Base-by-base conservation (phyloP, 2,329 filamentous ascomycete species). In the Claviceps spartinae region DNA sequence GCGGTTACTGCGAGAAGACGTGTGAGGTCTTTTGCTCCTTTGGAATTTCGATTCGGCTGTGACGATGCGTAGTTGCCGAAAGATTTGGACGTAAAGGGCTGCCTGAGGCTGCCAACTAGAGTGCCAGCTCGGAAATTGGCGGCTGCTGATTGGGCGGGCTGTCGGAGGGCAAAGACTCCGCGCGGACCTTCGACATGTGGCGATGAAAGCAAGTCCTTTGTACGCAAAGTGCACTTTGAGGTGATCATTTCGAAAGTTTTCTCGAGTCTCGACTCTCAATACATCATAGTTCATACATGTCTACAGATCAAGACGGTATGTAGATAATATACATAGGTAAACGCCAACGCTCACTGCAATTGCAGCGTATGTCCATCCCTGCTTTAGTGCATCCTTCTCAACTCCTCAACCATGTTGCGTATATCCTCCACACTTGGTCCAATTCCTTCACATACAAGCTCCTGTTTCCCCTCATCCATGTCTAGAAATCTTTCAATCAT, bases 401-500 rank as follows among this genome's bases (percentile, higher is more conserved):
- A 62, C 60, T 81, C 78, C 60, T 84, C 81, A 2, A 85, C 71
- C 50, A 81, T 60, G 49, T 76, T 77, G 48, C 81, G 72, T 68
- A 85, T 76, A 71, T 81, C 64, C 66, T 83, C 75, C 56, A 87
- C 66, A 72, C 72, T 78, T 56, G 71, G 82, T 51, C 72, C 84
- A 57, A 76, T 74, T 48, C 72, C 81, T 64, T 73, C 64, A 53
- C 71, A 81, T 48, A 78, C 71, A 51, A 69, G 64, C 58, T 69
- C 71, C 67, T 83, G 81, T 42, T 69, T 69, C 40, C 72, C 71
- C 52, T 83, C 80, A 46, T 78, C 73, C 56, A 86, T 71, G 56
- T 89, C 83, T 58, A 97, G 67, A 63, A 96, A 96, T 49, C 80
- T 69, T 69, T 97, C 91, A 13, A 98, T 75, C 60, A 97, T 73